Base-by-base conservation (phyloP, 2,329 filamentous ascomycete genomes). In the Botryosphaeria dothidea region DNA sequence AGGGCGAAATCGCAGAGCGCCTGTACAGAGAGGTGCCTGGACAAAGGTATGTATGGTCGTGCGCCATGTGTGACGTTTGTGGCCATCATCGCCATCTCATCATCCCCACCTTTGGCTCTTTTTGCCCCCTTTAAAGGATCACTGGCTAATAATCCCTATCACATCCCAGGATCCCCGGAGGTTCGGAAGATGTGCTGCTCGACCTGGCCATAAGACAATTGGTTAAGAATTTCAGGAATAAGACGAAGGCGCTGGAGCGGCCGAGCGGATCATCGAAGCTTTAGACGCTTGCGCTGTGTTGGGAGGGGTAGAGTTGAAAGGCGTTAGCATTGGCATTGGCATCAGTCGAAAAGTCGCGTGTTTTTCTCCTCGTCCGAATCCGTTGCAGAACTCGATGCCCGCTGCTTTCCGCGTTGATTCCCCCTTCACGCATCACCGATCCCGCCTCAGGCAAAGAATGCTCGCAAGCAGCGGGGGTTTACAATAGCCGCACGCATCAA, bases 131-230 rank as follows among this genome's bases (percentile, higher is more conserved):
- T 17, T 5, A 15, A n/a, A 31, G 31, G 15, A 52, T 6, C 25
- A 17, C 19, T 27, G 45, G 25, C 60, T 52, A 19, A 52, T 11
- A 15, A 11, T 8, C 11, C n/a, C 58, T 27, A 27, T n/a, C 7
- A 17, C 8, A 11, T 21, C 31, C 23, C 65, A 78, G 85, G 43
- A 88, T 90, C 49, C 88, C 88, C 0, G 90, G 90, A 58, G 90
- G 90, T 1, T 88, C 85, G 5, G 90, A 92, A 73, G 90, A 92
- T 73, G 89, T 92, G 1, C 82, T 92, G 78, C 78, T 91, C 11
- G 90, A 92, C 76, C 77, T 92, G 45, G 86, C 87, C 1, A 83
- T 92, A 2, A 79, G 90, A 15, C 90, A 92, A 74, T 75, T 92
- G 65, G 87, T 90, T 41, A 91, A 92, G 80, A 85, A 90, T 54